A percentile compares a stretch with the other conserved stretches of the same genome.
Conservation (phyloP, 768 basidiomycete species). For the Grammothele lineata region DNA sequence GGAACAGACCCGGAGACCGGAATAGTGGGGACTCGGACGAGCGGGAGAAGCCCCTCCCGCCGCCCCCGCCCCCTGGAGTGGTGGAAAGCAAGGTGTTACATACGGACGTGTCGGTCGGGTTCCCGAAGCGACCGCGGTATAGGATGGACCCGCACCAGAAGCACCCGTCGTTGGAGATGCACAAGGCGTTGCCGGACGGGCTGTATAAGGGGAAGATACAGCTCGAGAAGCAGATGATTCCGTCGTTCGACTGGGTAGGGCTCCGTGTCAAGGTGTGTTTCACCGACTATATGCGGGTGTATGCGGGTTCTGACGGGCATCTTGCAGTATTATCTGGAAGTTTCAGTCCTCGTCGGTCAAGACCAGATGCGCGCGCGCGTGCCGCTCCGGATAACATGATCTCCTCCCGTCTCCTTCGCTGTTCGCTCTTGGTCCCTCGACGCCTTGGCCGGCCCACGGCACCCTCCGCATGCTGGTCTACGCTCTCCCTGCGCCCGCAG, state of each 20-base stretch:
- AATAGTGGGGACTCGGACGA: no score
- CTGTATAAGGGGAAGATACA: slow-evolving; percentile 56
- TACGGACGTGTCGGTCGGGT: slow-evolving; percentile 57
- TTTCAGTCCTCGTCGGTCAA: slow-evolving; percentile 61
- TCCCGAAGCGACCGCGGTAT: slow-evolving; percentile 62
- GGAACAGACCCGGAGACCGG: slow-evolving; percentile 1
- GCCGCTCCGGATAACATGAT: slow-evolving; percentile 53
- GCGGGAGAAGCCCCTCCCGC: slow-evolving; percentile 24
- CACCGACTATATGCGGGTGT: background rate
- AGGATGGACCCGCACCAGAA: slow-evolving; percentile 32
- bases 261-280: slow-evolving; percentile 59
- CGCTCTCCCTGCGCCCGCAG: background rate
- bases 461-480: background rate
- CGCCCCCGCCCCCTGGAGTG: slow-evolving; percentile 23
- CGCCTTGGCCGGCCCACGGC: background rate
- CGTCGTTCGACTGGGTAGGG: slow-evolving; percentile 63
- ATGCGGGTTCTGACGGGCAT: no score
- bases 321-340: slow-evolving; percentile 65
- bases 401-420: background rate
- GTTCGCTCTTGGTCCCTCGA: background rate
- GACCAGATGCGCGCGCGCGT: slow-evolving; percentile 60
- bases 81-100: slow-evolving; percentile 43
- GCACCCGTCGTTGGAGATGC: slow-evolving; percentile 44
- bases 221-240: slow-evolving; percentile 55
- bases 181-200: slow-evolving; percentile 59